phyloP scores from a whole-genome alignment of 2,329 filamentous ascomycete genomes.

The Epichloe typhina region DNA sequence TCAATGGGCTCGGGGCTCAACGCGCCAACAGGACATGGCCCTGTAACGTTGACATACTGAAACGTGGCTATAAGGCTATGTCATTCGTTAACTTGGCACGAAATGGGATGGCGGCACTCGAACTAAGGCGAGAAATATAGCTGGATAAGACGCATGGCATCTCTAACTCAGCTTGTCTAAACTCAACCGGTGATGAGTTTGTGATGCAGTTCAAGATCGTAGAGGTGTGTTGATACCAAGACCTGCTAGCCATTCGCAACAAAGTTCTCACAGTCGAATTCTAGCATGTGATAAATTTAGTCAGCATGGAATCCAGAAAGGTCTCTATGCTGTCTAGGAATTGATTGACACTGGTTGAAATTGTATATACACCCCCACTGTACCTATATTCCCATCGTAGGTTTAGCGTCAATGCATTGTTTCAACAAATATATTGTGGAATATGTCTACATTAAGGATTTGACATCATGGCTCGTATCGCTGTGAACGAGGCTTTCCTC shows the following conservation, averaged over 20 bases:
- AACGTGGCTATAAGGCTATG: neutral
- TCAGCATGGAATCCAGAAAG: neutral
- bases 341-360: neutral
- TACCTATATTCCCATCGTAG: too few relatives aligned
- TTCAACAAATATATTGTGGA: too few relatives aligned
- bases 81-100: neutral
- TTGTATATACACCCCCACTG: too few relatives aligned
- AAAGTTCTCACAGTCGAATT: neutral
- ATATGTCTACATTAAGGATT: too few relatives aligned
- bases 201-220: neutral
- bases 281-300: neutral
- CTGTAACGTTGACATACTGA: neutral
- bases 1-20: too few relatives aligned
- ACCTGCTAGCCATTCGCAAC: neutral
- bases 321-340: neutral
- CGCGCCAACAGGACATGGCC: too few relatives aligned
- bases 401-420: too few relatives aligned
- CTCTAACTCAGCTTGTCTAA: neutral
- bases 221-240: neutral
- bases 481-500: too few relatives aligned
- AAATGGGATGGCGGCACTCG: neutral
- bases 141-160: neutral
- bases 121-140: neutral
- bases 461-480: too few relatives aligned
- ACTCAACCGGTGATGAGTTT: neutral